Evolutionary conservation across 2,329 filamentous ascomycete species (phyloP).

Genomic region (Teratosphaeria pseudoeucalypti): DNA sequence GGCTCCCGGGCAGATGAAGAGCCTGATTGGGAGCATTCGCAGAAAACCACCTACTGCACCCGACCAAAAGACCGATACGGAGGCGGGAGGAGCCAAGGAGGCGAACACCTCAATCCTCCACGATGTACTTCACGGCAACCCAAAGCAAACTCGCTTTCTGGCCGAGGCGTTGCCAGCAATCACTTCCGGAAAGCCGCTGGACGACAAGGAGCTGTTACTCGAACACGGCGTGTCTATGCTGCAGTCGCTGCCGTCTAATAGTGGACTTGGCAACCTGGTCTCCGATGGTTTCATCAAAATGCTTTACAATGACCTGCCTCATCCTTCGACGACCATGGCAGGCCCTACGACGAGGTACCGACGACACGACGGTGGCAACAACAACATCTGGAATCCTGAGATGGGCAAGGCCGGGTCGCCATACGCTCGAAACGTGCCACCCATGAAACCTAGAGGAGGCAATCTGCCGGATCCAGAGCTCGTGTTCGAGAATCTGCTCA

Average conservation of each 20-base stretch:
- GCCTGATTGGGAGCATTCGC: slow-evolving; percentile 36
- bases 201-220: slow-evolving; percentile 39
- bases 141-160: slow-evolving; percentile 32
- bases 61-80: slow-evolving; percentile 35
- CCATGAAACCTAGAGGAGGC: slow-evolving; percentile 40
- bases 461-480: slow-evolving; percentile 39
- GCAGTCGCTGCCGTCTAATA: slow-evolving; percentile 40
- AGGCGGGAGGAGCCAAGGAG: slow-evolving; percentile 23
- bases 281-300: slow-evolving; percentile 43
- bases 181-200: slow-evolving; percentile 35
- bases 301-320: slow-evolving; percentile 44
- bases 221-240: slow-evolving; percentile 45
- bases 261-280: slow-evolving; percentile 37
- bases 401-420: slow-evolving; percentile 44
- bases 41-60: slow-evolving; percentile 38
- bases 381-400: slow-evolving; percentile 41
- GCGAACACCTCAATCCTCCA: slow-evolving; percentile 33
- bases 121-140: slow-evolving; percentile 30
- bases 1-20: slow-evolving; percentile 28
- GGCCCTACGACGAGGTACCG: slow-evolving; percentile 37
- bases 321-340: slow-evolving; percentile 38
- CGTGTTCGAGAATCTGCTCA: slow-evolving; percentile 37
- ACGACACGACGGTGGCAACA: slow-evolving; percentile 35
- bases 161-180: slow-evolving; percentile 32
- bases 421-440: slow-evolving; percentile 36